These are phyloP conservation scores for Claviceps arundinis DNA, from an alignment of 2,329 filamentous ascomycete genomes.

Conservation along the genomic window DNA sequence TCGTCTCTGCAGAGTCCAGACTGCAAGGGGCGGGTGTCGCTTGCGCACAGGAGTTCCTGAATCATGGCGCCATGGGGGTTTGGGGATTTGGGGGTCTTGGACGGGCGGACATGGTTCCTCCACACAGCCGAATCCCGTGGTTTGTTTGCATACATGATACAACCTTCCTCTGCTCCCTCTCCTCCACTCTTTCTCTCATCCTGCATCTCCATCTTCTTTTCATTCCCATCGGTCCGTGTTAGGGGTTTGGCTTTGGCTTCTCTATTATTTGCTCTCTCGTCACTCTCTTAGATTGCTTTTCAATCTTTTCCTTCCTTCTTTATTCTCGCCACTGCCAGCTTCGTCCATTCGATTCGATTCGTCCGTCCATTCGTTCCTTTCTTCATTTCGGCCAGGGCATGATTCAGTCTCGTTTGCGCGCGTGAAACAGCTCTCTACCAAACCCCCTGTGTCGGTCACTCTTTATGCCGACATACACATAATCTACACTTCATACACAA, in stretches of 20 bases:
- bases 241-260: neutral
- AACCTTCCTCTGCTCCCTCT: neutral
- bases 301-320: neutral
- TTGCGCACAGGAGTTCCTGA: neutral
- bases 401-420: neutral
- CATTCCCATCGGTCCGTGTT: neutral
- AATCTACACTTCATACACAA: neutral
- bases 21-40: neutral
- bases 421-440: neutral
- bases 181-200: neutral
- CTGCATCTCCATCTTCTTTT: neutral
- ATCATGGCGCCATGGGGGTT: neutral
- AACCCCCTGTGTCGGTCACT: conserved; percentile 11
- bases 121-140: neutral
- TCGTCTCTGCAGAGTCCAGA: too few species aligned
- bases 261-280: neutral
- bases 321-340: neutral
- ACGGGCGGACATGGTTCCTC: neutral
- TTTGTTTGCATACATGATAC: neutral
- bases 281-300: neutral
- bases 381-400: conserved; percentile 1
- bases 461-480: conserved; percentile 12
- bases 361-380: neutral
- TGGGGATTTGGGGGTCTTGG: neutral
- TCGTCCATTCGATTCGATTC: conserved; percentile 1